phyloP scores from a whole-genome alignment of 1,284 basidiomycete genomes.

The Neonothopanus nambi region DNA sequence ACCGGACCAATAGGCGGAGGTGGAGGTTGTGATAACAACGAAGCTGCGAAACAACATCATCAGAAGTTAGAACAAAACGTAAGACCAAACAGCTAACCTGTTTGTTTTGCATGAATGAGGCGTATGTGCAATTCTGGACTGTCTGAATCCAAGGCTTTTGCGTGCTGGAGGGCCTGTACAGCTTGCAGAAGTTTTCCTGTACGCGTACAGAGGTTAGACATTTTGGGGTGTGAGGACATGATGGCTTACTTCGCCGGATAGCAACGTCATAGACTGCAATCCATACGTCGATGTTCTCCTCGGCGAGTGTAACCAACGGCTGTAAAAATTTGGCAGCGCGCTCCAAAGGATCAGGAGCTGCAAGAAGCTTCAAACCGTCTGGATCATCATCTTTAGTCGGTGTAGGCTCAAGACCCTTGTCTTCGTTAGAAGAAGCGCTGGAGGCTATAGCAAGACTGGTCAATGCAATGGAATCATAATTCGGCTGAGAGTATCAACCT shows the following conservation, averaged over 20 bases:
- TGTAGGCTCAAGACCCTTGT: constrained; percentile 73
- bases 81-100: constrained; percentile 39
- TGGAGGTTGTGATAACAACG: constrained; percentile 39
- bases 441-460: constrained; percentile 25
- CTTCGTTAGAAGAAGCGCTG: constrained; percentile 49
- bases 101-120: constrained; percentile 62
- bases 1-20: constrained; percentile 45
- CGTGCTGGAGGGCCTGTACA: constrained; percentile 65
- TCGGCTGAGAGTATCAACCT: constrained; percentile 26
- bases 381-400: constrained; percentile 81
- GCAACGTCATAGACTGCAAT: constrained; percentile 80
- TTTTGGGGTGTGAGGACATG: not conserved
- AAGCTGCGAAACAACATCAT: constrained; percentile 32
- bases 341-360: constrained; percentile 70
- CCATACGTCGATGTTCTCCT: constrained; percentile 71
- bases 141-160: constrained; percentile 54
- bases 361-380: constrained; percentile 72
- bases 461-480: not conserved
- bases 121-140: constrained; percentile 74
- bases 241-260: constrained; percentile 66
- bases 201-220: not conserved
- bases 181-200: constrained; percentile 84
- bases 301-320: constrained; percentile 61
- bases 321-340: constrained; percentile 74
- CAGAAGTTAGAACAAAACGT: constrained; percentile 4